Base-by-base conservation (phyloP, 2,329 filamentous ascomycete species). In the Diaporthe capsici region DNA sequence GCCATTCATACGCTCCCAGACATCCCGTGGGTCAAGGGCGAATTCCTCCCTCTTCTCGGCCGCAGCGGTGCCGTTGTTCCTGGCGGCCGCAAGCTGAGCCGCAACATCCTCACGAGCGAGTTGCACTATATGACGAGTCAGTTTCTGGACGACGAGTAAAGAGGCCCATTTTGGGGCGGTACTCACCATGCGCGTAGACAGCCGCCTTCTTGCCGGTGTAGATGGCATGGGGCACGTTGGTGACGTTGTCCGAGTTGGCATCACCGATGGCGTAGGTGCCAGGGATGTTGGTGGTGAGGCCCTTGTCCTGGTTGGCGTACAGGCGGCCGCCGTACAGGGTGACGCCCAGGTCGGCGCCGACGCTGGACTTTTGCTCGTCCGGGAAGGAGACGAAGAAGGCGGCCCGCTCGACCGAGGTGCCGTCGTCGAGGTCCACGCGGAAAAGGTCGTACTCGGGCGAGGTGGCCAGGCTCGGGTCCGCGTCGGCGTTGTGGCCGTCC, bases 191-290 rank as follows among this genome's bases (percentile, higher is more conserved):
- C 6, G 91, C 75, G 67, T 83, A 90, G 1, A 92, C 90, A 7
- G 89, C 90, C 0, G 90, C 84, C 42, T 86, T 82, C 85, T 92
- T 92, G 3, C 90, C 91, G 17, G 84, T 88, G 79, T 85, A 92
- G 79, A 92, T 86, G 0, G 91, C 91, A 77, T 92, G 90, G 0
- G 90, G 90, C 0, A 92, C 87, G 77, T 92, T 92, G 4, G 90
- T 92, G 12, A 85, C 84, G n/a, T 88, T 88, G 72, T 92, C 90
- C 44, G 86, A 87, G 81, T 92, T 92, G 17, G 87, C 88, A 77
- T 92, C 91, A 0, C 91, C 91, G 28, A 92, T 81, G 7, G 89
- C 90, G 78, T 88, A 92, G 0, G 92, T 86, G 1, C 90, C 90
- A 0, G 83, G 79, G 5, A 91, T 79, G 71, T 87, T 92, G 0